Conservation (phyloP, 768 basidiomycete species). For the Psilocybe tampanensis region DNA sequence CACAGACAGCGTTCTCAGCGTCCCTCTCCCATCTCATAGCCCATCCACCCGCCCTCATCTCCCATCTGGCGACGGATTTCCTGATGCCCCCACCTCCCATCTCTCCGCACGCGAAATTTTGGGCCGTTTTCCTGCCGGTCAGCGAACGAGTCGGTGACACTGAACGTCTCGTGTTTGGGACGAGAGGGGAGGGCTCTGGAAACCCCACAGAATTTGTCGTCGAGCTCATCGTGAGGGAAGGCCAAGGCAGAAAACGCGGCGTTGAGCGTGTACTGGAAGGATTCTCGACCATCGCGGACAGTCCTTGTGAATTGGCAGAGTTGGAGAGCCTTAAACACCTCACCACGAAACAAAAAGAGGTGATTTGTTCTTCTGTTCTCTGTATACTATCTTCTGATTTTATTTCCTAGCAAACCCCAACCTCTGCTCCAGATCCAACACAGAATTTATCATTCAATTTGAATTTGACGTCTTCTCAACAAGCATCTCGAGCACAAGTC, state of each 20-base stretch:
- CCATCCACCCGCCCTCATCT: constrained; percentile 71
- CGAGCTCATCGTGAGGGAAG: constrained; percentile 59
- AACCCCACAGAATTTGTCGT: constrained; percentile 54
- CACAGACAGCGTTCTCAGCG: constrained; percentile 64
- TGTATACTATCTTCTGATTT: neutral
- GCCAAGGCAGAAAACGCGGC: constrained; percentile 48
- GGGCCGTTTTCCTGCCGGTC: constrained; percentile 73
- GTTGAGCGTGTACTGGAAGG: constrained; percentile 67
- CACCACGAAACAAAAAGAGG: constrained; percentile 45
- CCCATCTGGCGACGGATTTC: constrained; percentile 70
- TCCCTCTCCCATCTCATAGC: constrained; percentile 65
- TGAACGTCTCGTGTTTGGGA: constrained; percentile 62
- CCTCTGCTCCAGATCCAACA: constrained; percentile 55
- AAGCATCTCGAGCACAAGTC: constrained; percentile 76
- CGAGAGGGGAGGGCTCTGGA: constrained; percentile 52
- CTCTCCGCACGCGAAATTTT: constrained; percentile 71
- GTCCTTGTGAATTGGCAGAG: constrained; percentile 49
- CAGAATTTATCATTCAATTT: constrained; percentile 87
- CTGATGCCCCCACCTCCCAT: constrained; percentile 70
- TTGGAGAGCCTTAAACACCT: constrained; percentile 49
- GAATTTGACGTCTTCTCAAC: constrained; percentile 79
- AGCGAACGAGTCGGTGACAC: constrained; percentile 63
- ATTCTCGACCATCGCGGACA: constrained; percentile 43
- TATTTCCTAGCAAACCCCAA: constrained; percentile 1
- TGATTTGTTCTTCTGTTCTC: constrained; percentile 7